These are phyloP conservation scores for Lachancea meyersii DNA, from an alignment of 805 yeast genomes.

Conservation along the genomic window DNA sequence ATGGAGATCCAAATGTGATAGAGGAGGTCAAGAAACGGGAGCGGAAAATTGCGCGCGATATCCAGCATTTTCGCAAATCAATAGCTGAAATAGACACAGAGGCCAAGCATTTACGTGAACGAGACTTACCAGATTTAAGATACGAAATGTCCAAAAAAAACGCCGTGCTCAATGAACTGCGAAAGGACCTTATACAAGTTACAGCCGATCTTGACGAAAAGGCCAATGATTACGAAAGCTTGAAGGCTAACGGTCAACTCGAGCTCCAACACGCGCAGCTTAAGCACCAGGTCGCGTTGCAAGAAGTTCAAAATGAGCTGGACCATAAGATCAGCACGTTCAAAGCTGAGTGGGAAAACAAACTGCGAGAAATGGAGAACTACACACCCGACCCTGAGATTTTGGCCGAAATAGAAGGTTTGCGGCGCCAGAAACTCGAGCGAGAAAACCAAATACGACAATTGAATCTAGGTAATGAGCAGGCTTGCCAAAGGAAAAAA, in stretches of 20 bases:
- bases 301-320: constrained; percentile 21
- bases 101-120: constrained; percentile 14
- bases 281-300: constrained; percentile 19
- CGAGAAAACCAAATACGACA: too few relatives aligned
- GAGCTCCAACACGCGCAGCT: constrained; percentile 19
- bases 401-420: constrained; percentile 23
- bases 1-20: constrained; percentile 29
- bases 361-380: constrained; percentile 23
- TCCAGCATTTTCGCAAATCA: constrained; percentile 23
- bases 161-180: constrained; percentile 18
- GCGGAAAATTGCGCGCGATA: constrained; percentile 28
- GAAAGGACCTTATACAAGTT: constrained; percentile 18
- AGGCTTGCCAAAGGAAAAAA: constrained; percentile 12
- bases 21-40: constrained; percentile 31
- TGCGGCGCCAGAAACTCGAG: constrained; percentile 25
- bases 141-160: constrained; percentile 23
- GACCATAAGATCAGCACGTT: constrained; percentile 16
- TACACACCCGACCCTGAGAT: constrained; percentile 29
- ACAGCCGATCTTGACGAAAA: constrained; percentile 16
- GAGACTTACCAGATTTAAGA: constrained; percentile 21
- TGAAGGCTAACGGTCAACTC: constrained; percentile 17
- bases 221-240: constrained; percentile 17
- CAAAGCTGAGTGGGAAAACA: constrained; percentile 18
- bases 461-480: constrained; percentile 13
- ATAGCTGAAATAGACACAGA: constrained; percentile 27